Base-by-base conservation (phyloP, 805 yeast genomes). In the Wickerhamiella shivajii region DNA sequence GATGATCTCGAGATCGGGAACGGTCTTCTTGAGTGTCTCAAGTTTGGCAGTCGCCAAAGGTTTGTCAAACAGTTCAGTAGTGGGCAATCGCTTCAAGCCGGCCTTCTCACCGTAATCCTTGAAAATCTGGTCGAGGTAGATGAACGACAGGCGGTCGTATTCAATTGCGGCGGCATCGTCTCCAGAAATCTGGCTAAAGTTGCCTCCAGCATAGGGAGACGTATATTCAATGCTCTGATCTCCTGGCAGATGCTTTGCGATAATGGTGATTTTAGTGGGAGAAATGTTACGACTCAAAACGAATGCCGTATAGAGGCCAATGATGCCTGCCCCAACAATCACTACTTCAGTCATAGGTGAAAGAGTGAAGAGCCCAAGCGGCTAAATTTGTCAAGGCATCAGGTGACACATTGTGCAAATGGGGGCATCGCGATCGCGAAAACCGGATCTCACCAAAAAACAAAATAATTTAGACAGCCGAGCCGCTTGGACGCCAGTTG, bases 161-260 rank as follows among this genome's bases (percentile, higher is more conserved):
- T 48, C 49, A 33, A 74, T 44, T 0, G 68, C 60, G n/a, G 55
- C 60, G 2, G 52, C 52, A 42, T 73, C 78, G 39, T 65, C 62
- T 2, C 74, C 77, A 0, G 79, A 66, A 29, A 76, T 74, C 40
- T 68, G 60, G 3, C 73, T 64, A 46, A 69, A 70, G 47, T 71
- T 70, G 6, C 72, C 76, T 17, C 77, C 77, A 0, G 93, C 93
- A 68, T 77, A 76, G 0, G 93, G 93, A 0, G 85, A 76, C 1
- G 93, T 73, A 52, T 75, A 80, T 31, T 68, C 61, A 37, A 69
- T 68, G 3, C 83, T 71, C 42, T 71, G 76, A 47, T 80, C 93
- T 4, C 92, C 93, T 3, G 93, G 92, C 24, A 74, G 52, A 44
- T 64, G 67, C 46, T 76, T 69, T 6, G 80, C 87, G 13, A 74